Percentiles rank a stretch among this genome's conserved stretches.
Evolutionary conservation across 2,329 filamentous ascomycete species (phyloP).

Genomic region (Xylaria sp.): DNA sequence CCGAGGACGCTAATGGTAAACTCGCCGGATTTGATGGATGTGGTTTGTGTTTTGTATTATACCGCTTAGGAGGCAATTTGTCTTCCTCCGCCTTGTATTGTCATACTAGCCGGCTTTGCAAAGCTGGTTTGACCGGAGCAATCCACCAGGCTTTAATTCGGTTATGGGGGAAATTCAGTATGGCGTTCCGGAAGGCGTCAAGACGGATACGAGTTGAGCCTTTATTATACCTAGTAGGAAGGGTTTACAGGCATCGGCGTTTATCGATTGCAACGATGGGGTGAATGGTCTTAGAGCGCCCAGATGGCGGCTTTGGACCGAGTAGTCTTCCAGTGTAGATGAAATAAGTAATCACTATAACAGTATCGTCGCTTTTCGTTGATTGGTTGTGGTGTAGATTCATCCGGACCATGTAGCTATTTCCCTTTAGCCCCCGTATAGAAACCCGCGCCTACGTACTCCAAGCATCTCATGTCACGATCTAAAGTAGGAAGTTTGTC

Average conservation of each 20-base stretch:
- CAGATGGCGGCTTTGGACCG: conserved; percentile 17
- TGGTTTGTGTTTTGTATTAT: conserved; percentile 38
- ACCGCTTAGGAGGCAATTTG: conserved; percentile 31
- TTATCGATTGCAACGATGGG: conserved; percentile 22
- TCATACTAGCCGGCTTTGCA: conserved; percentile 35
- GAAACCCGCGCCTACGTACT: background rate
- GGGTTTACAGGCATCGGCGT: conserved; percentile 25
- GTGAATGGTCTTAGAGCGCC: conserved; percentile 24
- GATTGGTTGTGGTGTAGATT: background rate
- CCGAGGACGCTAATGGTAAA: conserved; percentile 40
- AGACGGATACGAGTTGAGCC: conserved; percentile 24
- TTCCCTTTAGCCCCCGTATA: too few species aligned
- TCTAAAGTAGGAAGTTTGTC: too few species aligned
- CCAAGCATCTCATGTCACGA: too few species aligned
- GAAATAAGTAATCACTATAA: conserved; percentile 19
- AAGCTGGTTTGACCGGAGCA: conserved; percentile 32
- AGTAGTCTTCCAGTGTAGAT: conserved; percentile 15
- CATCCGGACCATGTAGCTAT: background rate
- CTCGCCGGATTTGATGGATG: background rate
- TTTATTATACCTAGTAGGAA: conserved; percentile 33
- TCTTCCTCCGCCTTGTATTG: conserved; percentile 40
- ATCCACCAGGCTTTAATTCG: conserved; percentile 27
- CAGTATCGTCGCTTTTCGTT: background rate
- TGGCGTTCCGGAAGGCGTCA: conserved; percentile 32
- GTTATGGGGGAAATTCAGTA: conserved; percentile 15